phyloP scores from a whole-genome alignment of 2,329 filamentous ascomycete genomes.

The Fusarium fracticaudum region DNA sequence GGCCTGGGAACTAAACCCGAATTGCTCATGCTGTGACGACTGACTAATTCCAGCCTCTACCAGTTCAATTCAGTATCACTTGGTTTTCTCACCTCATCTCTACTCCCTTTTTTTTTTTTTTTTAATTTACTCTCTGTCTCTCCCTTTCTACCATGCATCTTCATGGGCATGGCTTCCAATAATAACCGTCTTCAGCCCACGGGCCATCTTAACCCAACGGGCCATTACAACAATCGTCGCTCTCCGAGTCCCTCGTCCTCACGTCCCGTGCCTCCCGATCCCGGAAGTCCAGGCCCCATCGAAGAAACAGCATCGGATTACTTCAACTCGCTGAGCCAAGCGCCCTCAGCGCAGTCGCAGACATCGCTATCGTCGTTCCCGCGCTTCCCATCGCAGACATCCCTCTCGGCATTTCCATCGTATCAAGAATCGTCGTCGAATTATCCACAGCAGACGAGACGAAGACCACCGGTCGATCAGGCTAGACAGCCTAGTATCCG shows the following conservation, averaged over 20 bases:
- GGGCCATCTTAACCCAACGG: slow-evolving; percentile 26
- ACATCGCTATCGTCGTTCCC: slow-evolving; percentile 25
- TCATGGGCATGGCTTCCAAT: slow-evolving; percentile 35
- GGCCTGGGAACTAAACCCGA: slow-evolving; percentile 4
- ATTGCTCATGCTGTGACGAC: slow-evolving; percentile 5
- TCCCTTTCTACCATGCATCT: slow-evolving; percentile 16
- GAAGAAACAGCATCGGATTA: slow-evolving; percentile 39
- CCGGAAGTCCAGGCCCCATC: slow-evolving; percentile 31
- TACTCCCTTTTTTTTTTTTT: not conserved
- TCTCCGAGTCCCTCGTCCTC: slow-evolving; percentile 33
- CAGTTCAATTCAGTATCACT: not conserved
- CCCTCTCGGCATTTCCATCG: slow-evolving; percentile 25
- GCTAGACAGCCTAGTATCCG: slow-evolving; percentile 41
- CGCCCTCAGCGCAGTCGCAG: slow-evolving; percentile 38
- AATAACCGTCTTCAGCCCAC: slow-evolving; percentile 27
- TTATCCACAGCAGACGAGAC: not conserved
- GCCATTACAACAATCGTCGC: slow-evolving; percentile 2
- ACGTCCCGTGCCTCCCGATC: slow-evolving; percentile 8
- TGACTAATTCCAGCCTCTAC: slow-evolving; percentile 28
- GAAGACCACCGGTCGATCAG: slow-evolving; percentile 30
- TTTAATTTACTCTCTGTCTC: too few species aligned
- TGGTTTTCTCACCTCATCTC: not conserved
- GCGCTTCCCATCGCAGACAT: slow-evolving; percentile 19
- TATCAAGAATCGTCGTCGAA: not conserved
- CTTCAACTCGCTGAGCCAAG: slow-evolving; percentile 37